Evolutionary conservation across 306 rosid species (phyloP), one percentile per base, ranked within the genome.

Genomic region (Vigna mungo): DNA sequence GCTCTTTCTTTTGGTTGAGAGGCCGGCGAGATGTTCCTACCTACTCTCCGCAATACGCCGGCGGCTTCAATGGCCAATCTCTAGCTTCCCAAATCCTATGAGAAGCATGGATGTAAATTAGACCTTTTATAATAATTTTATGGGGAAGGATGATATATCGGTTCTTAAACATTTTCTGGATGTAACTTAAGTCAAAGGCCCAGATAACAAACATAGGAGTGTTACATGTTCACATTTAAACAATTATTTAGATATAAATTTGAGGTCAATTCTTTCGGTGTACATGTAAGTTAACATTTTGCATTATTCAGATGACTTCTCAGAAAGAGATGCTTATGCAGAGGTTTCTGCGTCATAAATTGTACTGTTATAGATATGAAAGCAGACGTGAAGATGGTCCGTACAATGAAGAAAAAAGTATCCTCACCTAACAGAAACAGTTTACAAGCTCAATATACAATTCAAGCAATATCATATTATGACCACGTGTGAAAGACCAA

Each of bases 121-220:
- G 17, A 23, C 27, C 63, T 18, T 20, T 54, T 78, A 12, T 10
- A 25, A 25, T 15, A 12, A 4, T 25, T 58, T 21, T 3, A 15
- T 47, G 16, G 20, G 10, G 7, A 18, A 46, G 1, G 66, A 34
- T 36, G 8, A 68, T 3, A 56, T n/a, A 46, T 25, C 21, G 55
- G 51, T 72, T 68, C 52, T 64, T 53, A 12, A 77, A 27, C 58
- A 39, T 27, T 54, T 61, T 67, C 64, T 47, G 62, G 51, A 36
- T 44, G 52, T 62, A 32, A 21, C 25, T 56, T 6, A 60, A 41
- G 43, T 10, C 9, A 56, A 39, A 14, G 77, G 13, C 54, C 37
- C 53, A 37, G 43, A 55, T 23, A 55, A 41, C 51, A 72, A 20
- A 20, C 25, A 56, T 21, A 56, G 41, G n/a, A 56, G 20, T 52